A percentile compares a stretch with the other conserved stretches of the same genome.
These are phyloP conservation scores for Dactylellina haptotyla DNA, from an alignment of 2,329 filamentous ascomycete genomes.

Conservation along the genomic window DNA sequence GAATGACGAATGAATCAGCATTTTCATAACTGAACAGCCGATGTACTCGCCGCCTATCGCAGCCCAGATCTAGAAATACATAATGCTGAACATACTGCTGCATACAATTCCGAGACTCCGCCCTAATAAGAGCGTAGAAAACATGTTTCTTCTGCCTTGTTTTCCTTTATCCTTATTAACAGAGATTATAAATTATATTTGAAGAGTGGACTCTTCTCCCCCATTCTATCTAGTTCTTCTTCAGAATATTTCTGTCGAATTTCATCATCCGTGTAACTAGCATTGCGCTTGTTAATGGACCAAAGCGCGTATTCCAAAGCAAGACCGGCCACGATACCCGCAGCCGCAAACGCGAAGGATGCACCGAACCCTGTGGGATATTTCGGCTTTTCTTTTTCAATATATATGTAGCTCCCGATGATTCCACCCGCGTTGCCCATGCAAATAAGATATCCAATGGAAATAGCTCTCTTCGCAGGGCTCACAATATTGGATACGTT, in stretches of 20 bases:
- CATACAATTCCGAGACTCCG: too few relatives aligned
- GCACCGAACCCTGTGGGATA: conserved; percentile 61
- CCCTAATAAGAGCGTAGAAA: too few relatives aligned
- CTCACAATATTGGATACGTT: conserved; percentile 62
- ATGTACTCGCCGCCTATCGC: too few relatives aligned
- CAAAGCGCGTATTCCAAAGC: conserved; percentile 56
- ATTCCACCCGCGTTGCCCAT: conserved; percentile 62
- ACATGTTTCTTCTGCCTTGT: too few relatives aligned
- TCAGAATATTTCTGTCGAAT: conserved; percentile 58
- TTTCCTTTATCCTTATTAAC: too few relatives aligned
- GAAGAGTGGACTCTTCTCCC: conserved; percentile 60
- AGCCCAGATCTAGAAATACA: too few relatives aligned
- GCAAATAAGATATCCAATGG: conserved; percentile 63
- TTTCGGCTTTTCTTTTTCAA: conserved; percentile 58
- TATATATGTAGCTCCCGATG: conserved; percentile 60
- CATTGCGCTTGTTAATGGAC: conserved; percentile 58
- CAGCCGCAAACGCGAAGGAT: conserved; percentile 58
- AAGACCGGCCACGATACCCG: conserved; percentile 51
- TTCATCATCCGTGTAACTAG: conserved; percentile 56
- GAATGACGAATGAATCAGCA: too few relatives aligned
- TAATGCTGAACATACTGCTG: too few relatives aligned
- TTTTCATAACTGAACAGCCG: too few relatives aligned
- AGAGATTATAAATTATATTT: conserved; percentile 58
- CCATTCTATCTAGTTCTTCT: conserved; percentile 59
- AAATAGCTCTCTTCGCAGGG: conserved; percentile 62